Evolutionary conservation across 2,329 filamentous ascomycete species (phyloP).

Genomic region (Trichoderma koningiopsis): DNA sequence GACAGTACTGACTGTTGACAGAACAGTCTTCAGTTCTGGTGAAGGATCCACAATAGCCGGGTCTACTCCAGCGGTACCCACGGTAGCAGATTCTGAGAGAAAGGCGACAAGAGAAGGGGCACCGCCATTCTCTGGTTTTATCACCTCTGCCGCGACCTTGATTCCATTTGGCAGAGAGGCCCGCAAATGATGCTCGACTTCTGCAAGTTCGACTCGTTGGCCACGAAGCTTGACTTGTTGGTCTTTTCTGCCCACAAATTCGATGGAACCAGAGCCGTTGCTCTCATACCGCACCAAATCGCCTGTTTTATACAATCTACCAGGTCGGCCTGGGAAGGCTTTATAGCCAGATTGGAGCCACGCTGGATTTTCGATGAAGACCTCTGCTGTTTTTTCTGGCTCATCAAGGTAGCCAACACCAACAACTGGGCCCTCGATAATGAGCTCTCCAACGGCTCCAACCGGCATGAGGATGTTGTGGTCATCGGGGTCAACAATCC

Average conservation of each 20-base stretch:
- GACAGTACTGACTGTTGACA: slow-evolving; percentile 37
- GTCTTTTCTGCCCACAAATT: slow-evolving; percentile 65
- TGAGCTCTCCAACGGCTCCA: slow-evolving; percentile 54
- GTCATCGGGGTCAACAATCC: slow-evolving; percentile 54
- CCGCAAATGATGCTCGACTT: slow-evolving; percentile 54
- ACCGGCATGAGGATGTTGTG: slow-evolving; percentile 51
- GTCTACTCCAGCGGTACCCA: slow-evolving; percentile 25
- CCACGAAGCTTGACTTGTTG: slow-evolving; percentile 70
- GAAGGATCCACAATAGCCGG: slow-evolving; percentile 37
- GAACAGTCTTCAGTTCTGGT: slow-evolving; percentile 36
- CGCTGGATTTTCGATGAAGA: slow-evolving; percentile 58
- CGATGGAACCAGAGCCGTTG: slow-evolving; percentile 56
- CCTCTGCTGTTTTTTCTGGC: slow-evolving; percentile 56
- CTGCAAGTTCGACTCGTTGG: slow-evolving; percentile 62
- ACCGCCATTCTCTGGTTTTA: slow-evolving; percentile 48
- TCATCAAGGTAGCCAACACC: slow-evolving; percentile 64
- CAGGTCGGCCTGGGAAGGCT: slow-evolving; percentile 40
- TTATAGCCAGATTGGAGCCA: slow-evolving; percentile 52
- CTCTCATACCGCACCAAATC: slow-evolving; percentile 58
- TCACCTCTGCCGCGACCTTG: slow-evolving; percentile 52
- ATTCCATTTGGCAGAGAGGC: slow-evolving; percentile 47
- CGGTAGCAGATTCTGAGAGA: slow-evolving; percentile 36
- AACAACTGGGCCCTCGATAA: slow-evolving; percentile 61
- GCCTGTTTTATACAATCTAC: slow-evolving; percentile 60
- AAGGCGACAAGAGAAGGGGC: slow-evolving; percentile 50